Conservation (phyloP, 2,329 filamentous ascomycete genomes). For the Aspergillus sp. region DNA sequence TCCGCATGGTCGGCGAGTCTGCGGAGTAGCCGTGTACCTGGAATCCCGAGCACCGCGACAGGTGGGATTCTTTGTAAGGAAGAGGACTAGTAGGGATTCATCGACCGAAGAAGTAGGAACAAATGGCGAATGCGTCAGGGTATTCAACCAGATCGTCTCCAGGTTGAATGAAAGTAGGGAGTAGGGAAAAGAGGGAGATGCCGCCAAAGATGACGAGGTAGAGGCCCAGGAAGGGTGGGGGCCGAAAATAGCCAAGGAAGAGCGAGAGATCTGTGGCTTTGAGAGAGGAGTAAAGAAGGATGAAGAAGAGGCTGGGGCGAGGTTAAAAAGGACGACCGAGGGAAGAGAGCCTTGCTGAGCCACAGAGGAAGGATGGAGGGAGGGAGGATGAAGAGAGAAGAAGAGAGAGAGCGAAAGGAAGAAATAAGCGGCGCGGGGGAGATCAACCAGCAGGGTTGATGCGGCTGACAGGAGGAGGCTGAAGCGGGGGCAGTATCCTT, state of each 20-base stretch:
- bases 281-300: background rate
- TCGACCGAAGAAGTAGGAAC: background rate
- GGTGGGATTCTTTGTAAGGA: no score
- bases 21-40: background rate
- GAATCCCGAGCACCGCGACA: no score
- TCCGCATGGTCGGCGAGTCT: background rate
- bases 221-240: no score
- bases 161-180: no score
- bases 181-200: background rate
- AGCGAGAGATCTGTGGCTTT: no score
- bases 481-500: no score
- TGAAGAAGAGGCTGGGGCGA: slow-evolving; percentile 1
- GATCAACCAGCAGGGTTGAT: background rate
- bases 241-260: no score
- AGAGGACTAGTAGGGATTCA: no score
- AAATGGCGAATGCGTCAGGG: background rate
- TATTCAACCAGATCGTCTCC: no score
- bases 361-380: slow-evolving; percentile 2
- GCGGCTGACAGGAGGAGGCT: slow-evolving; percentile 3
- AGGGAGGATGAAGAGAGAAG: background rate
- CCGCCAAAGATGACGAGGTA: no score
- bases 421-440: slow-evolving; percentile 3
- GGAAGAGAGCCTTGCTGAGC: slow-evolving; percentile 1
- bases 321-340: background rate
- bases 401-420: slow-evolving; percentile 1